Conservation (phyloP, 495 filamentous ascomycete genomes). For the Neurospora tetraspora region DNA sequence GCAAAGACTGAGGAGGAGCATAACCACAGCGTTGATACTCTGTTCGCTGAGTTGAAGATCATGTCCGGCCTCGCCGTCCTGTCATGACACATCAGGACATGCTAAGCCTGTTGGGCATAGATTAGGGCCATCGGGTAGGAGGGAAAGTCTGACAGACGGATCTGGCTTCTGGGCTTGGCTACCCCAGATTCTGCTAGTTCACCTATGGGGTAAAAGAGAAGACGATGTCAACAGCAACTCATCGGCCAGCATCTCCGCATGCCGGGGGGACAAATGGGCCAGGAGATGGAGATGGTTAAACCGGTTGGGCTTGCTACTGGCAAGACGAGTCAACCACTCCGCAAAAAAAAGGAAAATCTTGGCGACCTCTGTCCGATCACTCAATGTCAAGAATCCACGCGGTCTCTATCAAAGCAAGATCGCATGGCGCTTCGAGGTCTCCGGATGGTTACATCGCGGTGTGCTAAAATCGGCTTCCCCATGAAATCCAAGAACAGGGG, state of each 20-base stretch:
- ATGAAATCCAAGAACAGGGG: background rate
- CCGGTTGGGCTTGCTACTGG: background rate
- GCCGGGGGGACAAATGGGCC: background rate
- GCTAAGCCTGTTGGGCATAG: background rate
- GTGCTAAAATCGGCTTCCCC: background rate
- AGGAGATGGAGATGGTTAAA: background rate
- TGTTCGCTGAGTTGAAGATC: background rate
- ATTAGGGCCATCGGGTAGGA: background rate
- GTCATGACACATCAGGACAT: background rate
- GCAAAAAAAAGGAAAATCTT: background rate
- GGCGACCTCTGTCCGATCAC: background rate
- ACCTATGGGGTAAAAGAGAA: background rate
- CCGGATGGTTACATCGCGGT: background rate
- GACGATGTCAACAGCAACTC: background rate
- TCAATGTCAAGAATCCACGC: background rate
- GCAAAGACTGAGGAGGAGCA: background rate
- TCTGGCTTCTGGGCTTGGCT: background rate
- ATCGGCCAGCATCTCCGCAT: background rate
- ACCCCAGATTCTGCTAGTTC: background rate
- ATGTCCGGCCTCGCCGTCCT: too few species aligned
- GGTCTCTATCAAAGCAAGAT: background rate
- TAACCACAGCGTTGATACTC: background rate
- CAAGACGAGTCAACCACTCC: background rate
- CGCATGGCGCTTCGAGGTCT: background rate
- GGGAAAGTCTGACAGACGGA: background rate